Percentiles rank a stretch among this genome's conserved stretches.
Conservation (phyloP, 495 filamentous ascomycete genomes). For the Penicillium turbatum region DNA sequence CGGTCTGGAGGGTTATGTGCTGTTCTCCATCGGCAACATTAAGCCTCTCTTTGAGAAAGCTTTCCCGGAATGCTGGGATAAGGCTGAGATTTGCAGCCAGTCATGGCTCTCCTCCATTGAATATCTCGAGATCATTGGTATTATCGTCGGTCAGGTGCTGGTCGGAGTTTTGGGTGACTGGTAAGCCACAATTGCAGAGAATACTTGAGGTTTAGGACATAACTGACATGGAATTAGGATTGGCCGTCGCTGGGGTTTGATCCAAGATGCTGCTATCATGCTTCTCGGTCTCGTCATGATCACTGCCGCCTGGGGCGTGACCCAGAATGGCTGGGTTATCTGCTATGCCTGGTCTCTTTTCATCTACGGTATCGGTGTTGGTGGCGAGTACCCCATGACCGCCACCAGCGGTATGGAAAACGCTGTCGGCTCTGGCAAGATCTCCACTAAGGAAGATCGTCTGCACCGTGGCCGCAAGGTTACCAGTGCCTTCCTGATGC, state of each 20-base stretch:
- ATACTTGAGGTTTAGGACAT: neutral
- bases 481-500: conserved; percentile 91
- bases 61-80: conserved; percentile 72
- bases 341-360: conserved; percentile 89
- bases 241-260: conserved; percentile 85
- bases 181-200: conserved; percentile 29
- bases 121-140: conserved; percentile 83
- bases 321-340: conserved; percentile 84
- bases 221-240: conserved; percentile 44
- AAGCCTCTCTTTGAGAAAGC: conserved; percentile 66
- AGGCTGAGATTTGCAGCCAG: conserved; percentile 56
- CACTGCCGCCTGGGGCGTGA: conserved; percentile 77
- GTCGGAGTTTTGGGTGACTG: conserved; percentile 63
- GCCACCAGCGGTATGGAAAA: conserved; percentile 95
- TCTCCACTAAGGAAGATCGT: conserved; percentile 85
- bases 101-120: conserved; percentile 74
- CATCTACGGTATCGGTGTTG: conserved; percentile 87
- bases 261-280: conserved; percentile 92
- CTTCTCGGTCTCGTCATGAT: conserved; percentile 83
- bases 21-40: conserved; percentile 91
- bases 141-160: conserved; percentile 78
- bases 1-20: conserved; percentile 83
- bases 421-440: conserved; percentile 72
- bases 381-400: conserved; percentile 93
- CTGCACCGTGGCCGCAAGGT: conserved; percentile 91